phyloP scores from a whole-genome alignment of 108 stramenopile species.

The Pseudonitzschia delicatissima region DNA sequence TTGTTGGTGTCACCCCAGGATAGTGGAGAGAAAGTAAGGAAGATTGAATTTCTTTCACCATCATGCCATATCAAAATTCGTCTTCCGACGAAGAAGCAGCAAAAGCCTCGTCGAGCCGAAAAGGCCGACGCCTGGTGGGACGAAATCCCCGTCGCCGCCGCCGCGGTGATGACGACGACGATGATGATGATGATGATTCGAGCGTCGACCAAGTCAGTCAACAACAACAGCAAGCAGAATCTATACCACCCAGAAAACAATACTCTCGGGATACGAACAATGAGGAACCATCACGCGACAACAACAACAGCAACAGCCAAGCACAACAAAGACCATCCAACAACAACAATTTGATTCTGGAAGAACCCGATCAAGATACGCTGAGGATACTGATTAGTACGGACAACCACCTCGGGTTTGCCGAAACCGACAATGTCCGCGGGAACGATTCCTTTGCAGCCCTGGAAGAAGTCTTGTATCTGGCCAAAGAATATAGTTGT shows the following conservation, averaged over 20 bases:
- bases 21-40: no score
- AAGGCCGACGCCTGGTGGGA: not conserved
- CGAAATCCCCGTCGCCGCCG: not conserved
- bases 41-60: no score
- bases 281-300: no score
- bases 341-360: not conserved
- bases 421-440: slow-evolving; percentile 91
- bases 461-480: slow-evolving; percentile 89
- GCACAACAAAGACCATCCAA: no score
- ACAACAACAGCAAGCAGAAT: no score
- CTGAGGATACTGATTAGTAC: slow-evolving; percentile 90
- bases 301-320: no score
- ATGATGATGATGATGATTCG: not conserved
- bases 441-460: slow-evolving; percentile 92
- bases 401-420: slow-evolving; percentile 96
- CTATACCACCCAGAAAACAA: no score
- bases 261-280: no score
- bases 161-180: not conserved
- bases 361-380: slow-evolving; percentile 49
- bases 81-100: not conserved
- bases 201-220: slow-evolving; percentile 2
- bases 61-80: no score
- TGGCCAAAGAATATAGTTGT: slow-evolving; percentile 60
- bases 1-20: no score
- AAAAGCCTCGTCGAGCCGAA: not conserved